These are phyloP conservation scores for Microbotryum silenes-acaulis DNA, from an alignment of 1,284 basidiomycete species.

Conservation along the genomic window DNA sequence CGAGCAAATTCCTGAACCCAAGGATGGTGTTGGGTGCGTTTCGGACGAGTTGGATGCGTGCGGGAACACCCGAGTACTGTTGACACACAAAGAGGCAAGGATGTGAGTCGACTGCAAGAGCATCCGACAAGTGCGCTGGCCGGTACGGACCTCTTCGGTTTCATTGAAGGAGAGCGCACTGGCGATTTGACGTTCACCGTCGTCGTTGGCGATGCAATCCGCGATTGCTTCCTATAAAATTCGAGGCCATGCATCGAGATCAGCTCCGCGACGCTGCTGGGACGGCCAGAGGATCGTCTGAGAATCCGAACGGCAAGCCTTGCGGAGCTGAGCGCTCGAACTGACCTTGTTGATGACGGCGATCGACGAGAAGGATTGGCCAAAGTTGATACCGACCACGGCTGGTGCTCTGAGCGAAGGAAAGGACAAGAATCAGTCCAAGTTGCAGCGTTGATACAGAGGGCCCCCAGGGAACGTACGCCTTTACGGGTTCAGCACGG, in stretches of 20 bases:
- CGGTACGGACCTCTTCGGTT: conserved; percentile 65
- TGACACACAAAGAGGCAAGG: not conserved
- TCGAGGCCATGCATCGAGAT: conserved; percentile 8
- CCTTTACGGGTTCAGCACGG: conserved; percentile 11
- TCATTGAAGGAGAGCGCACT: conserved; percentile 88
- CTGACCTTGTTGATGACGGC: conserved; percentile 87
- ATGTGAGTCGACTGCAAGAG: not conserved
- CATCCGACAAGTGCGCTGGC: not conserved
- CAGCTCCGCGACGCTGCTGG: not conserved
- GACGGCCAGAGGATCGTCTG: not conserved
- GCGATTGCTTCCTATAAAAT: conserved; percentile 66
- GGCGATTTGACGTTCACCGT: conserved; percentile 95
- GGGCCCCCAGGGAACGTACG: no score
- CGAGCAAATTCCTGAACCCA: conserved; percentile 86
- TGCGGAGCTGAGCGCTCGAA: conserved; percentile 8
- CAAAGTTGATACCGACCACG: conserved; percentile 88
- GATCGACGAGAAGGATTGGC: conserved; percentile 90
- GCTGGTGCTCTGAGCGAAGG: conserved; percentile 23
- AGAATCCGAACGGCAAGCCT: not conserved
- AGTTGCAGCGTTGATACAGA: conserved; percentile 8
- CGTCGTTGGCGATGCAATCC: conserved; percentile 95
- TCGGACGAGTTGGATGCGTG: conserved; percentile 88
- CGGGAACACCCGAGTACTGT: conserved; percentile 93
- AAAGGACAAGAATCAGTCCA: no score
- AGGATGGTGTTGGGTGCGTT: conserved; percentile 91